Evolutionary conservation across 805 yeast genomes (phyloP), one percentile per base, ranked within the genome.

Genomic region (Wickerhamomyces alni): DNA sequence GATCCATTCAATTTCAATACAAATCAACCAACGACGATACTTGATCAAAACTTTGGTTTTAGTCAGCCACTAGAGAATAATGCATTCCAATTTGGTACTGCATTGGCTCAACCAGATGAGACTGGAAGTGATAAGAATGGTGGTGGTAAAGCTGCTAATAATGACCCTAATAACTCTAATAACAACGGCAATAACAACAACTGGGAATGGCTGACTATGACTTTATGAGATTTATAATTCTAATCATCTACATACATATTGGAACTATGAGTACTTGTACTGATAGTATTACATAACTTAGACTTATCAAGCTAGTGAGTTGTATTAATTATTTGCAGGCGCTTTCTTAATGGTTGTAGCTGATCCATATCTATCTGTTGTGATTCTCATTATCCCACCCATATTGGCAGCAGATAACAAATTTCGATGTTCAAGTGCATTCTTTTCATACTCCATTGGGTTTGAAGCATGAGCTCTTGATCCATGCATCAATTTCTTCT

Each of bases 321-420:
- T 6, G 9, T 21, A 21, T 21, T 7, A 21, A 21, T n/a, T n/a
- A n/a, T n/a, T n/a, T n/a, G n/a, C n/a, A 24, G 59, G 43, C 12
- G 44, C 36, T 15, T 47, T 39, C 18, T 9, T 21, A 7, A 53
- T 50, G 2, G 61, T 47, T 38, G 58, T 63, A 26, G 54, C 58
- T 28, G 47, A 47, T 6, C 63, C 62, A 44, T 58, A 63, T 30
- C 66, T 48, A 43, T 59, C 53, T n/a, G 62, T 55, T 11, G 65
- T 57, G 21, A 48, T 47, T 18, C 45, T 50, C 33, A 58, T 31
- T 8, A 60, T 47, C 32, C 53, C 55, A 5, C 52, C 57, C 25
- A 52, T 47, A 38, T 56, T 56, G 5, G 49, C 54, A 12, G 51
- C 45, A 22, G 47, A 48, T 17, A 60, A 33, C 1, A 58, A 38